Percentiles rank a stretch among this genome's conserved stretches.
Conservation (phyloP, 106 monocot species). For the Gastrodia elata region DNA sequence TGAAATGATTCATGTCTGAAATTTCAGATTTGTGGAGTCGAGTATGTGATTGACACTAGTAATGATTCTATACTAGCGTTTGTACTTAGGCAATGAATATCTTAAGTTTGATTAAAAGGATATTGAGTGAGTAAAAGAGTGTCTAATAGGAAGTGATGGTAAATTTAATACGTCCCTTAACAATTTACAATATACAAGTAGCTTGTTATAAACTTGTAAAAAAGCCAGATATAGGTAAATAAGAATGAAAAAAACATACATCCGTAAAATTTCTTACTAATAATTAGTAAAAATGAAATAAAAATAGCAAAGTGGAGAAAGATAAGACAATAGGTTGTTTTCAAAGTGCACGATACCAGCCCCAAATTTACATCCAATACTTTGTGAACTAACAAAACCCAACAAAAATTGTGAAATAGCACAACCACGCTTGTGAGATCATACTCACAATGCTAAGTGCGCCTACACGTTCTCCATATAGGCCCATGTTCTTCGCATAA, state of each 20-base stretch:
- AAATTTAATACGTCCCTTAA: background rate
- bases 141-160: background rate
- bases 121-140: background rate
- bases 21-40: too few species aligned
- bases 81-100: too few species aligned
- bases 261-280: too few species aligned
- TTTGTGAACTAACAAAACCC: too few species aligned
- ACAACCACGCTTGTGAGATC: background rate
- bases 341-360: too few species aligned
- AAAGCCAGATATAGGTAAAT: background rate
- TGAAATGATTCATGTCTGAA: background rate
- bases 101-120: too few species aligned
- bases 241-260: too few species aligned
- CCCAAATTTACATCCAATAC: too few species aligned
- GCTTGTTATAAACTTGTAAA: too few species aligned
- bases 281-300: too few species aligned
- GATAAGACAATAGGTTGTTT: too few species aligned
- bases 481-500: constrained; percentile 98
- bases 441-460: constrained; percentile 85
- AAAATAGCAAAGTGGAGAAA: too few species aligned
- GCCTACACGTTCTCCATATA: constrained; percentile 97
- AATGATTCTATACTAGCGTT: background rate
- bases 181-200: background rate
- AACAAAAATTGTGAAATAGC: background rate
- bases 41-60: background rate